These are phyloP conservation scores for Calocybe cyanea DNA, from an alignment of 768 basidiomycete genomes.

Conservation along the genomic window DNA sequence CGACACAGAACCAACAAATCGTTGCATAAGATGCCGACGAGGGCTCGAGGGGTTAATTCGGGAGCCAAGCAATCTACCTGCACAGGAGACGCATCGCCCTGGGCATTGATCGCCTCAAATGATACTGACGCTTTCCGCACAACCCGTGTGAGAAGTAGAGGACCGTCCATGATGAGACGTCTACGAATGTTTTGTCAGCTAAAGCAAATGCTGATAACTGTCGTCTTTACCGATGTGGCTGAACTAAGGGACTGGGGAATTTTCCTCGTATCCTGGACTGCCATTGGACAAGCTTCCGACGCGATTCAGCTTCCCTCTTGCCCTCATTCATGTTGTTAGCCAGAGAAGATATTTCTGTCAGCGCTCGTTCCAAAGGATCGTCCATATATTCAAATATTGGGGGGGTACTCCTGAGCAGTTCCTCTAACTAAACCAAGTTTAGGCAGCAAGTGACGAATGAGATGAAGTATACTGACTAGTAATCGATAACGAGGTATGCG, in stretches of 20 bases:
- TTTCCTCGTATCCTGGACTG: conserved; percentile 84
- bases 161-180: conserved; percentile 91
- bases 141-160: conserved; percentile 80
- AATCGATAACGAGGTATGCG: conserved; percentile 96
- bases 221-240: conserved; percentile 83
- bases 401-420: conserved; percentile 82
- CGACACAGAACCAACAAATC: conserved; percentile 91
- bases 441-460: not conserved
- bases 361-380: conserved; percentile 81
- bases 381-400: conserved; percentile 70
- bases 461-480: conserved; percentile 54
- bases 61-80: conserved; percentile 91
- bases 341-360: conserved; percentile 82
- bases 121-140: conserved; percentile 81
- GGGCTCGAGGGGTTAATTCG: conserved; percentile 73
- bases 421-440: conserved; percentile 61
- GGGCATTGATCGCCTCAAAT: conserved; percentile 76
- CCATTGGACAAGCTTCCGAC: conserved; percentile 88
- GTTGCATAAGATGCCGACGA: conserved; percentile 85
- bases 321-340: conserved; percentile 98
- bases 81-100: conserved; percentile 74
- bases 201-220: not conserved
- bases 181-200: conserved; percentile 33
- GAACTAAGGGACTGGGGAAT: conserved; percentile 96
- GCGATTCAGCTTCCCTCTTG: conserved; percentile 91